These are phyloP conservation scores for Climacium dendroides DNA, from an alignment of 225 moss, liverwort and hornwort species.

Conservation along the genomic window DNA sequence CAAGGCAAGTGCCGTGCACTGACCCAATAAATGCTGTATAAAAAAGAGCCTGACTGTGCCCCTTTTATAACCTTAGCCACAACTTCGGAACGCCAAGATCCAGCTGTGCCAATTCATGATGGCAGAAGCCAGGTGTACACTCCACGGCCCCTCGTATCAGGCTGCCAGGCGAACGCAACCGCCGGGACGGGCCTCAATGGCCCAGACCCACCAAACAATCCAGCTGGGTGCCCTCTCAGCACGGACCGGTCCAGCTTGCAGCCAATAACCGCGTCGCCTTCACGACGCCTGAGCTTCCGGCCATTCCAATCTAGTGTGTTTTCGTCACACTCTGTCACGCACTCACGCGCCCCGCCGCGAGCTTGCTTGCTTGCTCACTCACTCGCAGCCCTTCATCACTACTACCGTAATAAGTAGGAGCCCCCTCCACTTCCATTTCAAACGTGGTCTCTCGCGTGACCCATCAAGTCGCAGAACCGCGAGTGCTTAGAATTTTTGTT, in stretches of 20 bases:
- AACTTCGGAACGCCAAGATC: neutral
- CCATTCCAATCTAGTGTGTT: neutral
- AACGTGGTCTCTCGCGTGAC: neutral
- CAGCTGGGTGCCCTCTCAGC: neutral
- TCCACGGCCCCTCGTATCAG: neutral
- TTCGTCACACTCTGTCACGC: neutral
- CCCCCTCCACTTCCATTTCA: neutral
- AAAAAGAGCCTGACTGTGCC: neutral
- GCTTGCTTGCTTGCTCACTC: no score
- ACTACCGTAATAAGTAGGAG: neutral
- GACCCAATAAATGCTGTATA: neutral
- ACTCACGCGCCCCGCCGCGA: neutral
- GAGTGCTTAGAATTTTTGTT: neutral
- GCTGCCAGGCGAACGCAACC: neutral
- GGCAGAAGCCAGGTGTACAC: neutral
- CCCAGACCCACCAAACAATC: neutral
- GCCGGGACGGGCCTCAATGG: neutral
- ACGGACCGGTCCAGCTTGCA: neutral
- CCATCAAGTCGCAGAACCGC: neutral
- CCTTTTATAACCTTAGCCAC: neutral
- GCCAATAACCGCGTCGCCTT: neutral
- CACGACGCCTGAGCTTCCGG: neutral
- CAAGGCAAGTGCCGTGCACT: neutral
- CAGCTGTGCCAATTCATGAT: neutral
- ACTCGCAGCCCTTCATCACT: neutral